Base-by-base conservation (phyloP, 176 grass and related monocot genomes). In the Eremochloa ophiuroides region DNA sequence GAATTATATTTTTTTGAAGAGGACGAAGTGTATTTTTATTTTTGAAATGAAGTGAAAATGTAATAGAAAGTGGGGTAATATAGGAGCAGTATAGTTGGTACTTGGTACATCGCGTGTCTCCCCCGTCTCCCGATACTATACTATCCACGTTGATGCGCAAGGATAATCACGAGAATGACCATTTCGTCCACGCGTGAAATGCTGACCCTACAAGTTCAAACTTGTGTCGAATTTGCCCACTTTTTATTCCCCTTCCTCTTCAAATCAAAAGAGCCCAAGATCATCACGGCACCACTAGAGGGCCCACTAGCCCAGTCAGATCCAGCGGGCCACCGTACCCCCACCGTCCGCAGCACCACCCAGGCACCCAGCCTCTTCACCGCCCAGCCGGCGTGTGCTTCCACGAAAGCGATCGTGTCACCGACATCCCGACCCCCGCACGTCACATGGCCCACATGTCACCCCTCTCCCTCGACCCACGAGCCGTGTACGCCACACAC, bases 271-370 rank as follows among this genome's bases (percentile, higher is more conserved):
- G 41, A 34, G 44, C 7, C 37, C 39, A 15, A 72, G 0, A 2
- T 27, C 63, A 43, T 59, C 82, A 85, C 82, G 82, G 1, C 56
- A 58, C 77, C 7, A 10, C 26, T 2, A 3, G 2, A 10, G 55
- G 71, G 28, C 42, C 82, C 71, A 71, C 34, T 1, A 10, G 26
- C 69, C 68, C 87, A 70, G 82, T 43, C 27, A 71, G 42, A 71
- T 3, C 48, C 70, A 79, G 25, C 51, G 40, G 2, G n/a, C n/a
- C n/a, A n/a, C n/a, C n/a, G n/a, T n/a, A n/a, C n/a, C n/a, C n/a
- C n/a, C n/a, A n/a, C n/a, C n/a, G n/a, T n/a, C n/a, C n/a, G n/a
- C n/a, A n/a, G n/a, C n/a, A n/a, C n/a, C n/a, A n/a, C n/a, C n/a
- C n/a, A n/a, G n/a, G n/a, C n/a, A n/a, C n/a, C n/a, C n/a, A n/a